Base-by-base conservation (phyloP, 106 monocot species). In the Iris macrosiphon region DNA sequence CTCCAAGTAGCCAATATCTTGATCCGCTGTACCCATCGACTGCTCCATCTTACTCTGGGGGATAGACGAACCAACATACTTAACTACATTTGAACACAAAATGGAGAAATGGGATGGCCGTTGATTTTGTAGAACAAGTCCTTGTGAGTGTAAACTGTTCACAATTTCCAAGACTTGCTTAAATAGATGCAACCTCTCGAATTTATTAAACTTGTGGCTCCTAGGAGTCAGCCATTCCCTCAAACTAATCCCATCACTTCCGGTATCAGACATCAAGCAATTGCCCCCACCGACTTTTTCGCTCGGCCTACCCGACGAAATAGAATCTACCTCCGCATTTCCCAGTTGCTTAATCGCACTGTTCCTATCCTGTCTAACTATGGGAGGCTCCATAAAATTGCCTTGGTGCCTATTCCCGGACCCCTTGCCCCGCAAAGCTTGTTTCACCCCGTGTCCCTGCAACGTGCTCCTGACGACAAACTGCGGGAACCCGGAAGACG, bases 121-220 rank as follows among this genome's bases (percentile, higher is more conserved):
- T 20, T 86, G 52, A 66, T 90, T 50, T 31, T 72, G 73, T 49
- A 96, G 59, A 56, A 55, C 59, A 41, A 71, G 15, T 14, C 85
- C 77, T 64, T 86, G 61, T 33, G 76, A 72, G 19, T 96, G 96
- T 31, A 57, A 86, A 18, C 29, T 22, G 53, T 96, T 79, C 27
- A 96, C 85, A 75, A 90, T 39, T 53, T 83, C 75, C 53, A 96
- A 43, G 4, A 96, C 83, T 34, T 86, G 85, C 59, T 65, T 89
- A 66, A 96, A 90, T 30, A 90, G 57, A 24, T 78, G 60, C 64
- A 83, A 40, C 58, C 76, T 86, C 63, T 79, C 79, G 61, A 25
- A n/a, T 68, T 70, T 87, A 45, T 50, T 75, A 46, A 62, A 54
- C 37, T 59, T 79, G 40, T 60, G 69, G 14, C 14, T 59, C 10